Evolutionary conservation across 108 stramenopile species (phyloP), one percentile per base, ranked within the genome.

Genomic region (Licmophora abbreviata): DNA sequence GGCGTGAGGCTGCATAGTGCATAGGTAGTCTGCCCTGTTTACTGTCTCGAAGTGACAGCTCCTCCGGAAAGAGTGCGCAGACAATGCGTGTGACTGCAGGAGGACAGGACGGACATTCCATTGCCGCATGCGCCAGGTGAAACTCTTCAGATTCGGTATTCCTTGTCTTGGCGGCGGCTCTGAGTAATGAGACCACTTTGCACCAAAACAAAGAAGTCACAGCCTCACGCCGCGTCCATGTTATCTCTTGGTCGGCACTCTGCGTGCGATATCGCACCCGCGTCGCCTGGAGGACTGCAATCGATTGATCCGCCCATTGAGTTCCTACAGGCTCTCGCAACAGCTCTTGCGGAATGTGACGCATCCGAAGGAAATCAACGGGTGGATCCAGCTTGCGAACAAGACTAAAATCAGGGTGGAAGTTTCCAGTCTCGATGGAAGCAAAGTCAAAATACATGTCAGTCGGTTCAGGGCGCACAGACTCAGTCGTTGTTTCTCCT

Each of bases 281-380:
- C n/a, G n/a, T n/a, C n/a, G 22, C 10, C 14, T 21, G 22, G 6
- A 11, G 42, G 42, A 43, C 22, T 21, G 7, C 20, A 43, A n/a
- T 43, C 42, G 7, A 11, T 7, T 62, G 24, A 51, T 63, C 24
- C 49, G 48, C 35, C 59, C 58, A 15, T 6, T 7, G 2, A 3
- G 4, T 9, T 27, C 61, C 15, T 42, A 64, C 58, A 42, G 56
- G 35, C n/a, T n/a, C n/a, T 4, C 18, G 17, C 32, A 68, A 49
- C 22, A 79, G 70, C 22, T 78, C 80, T 41, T 47, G 29, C 31
- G 79, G 80, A 31, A 86, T 78, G 44, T 86, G 80, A 38, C 84
- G 57, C 84, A 86, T 86, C 22, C 81, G 63, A 10, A 86, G 49
- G 68, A 81, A 86, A 50, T 81, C 78, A 48, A 81, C 77, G 3